Evolutionary conservation across 139 green algal species (phyloP).

Genomic region (Trebouxia sp.): DNA sequence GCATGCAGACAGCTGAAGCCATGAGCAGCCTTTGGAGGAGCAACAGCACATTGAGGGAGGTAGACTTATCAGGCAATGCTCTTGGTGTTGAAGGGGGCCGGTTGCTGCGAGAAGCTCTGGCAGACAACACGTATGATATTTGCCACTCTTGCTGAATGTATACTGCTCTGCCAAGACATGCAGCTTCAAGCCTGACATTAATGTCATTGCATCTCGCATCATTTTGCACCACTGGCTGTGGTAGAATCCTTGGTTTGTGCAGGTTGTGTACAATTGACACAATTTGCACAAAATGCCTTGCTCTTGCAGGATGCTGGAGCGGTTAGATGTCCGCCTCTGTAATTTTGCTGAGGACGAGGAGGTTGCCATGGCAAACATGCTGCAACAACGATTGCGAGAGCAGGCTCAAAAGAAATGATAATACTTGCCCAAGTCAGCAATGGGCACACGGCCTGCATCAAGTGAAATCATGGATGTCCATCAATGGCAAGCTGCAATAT

Average conservation of each 20-base stretch:
- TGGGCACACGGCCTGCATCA: too few relatives aligned
- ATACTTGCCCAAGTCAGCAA: too few relatives aligned
- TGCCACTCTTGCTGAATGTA: not conserved
- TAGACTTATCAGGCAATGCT: constrained; percentile 67
- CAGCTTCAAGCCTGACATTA: too few relatives aligned
- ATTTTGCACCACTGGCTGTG: not conserved
- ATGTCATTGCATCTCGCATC: too few relatives aligned
- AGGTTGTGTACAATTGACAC: not conserved
- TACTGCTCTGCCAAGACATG: too few relatives aligned
- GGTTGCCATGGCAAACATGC: constrained; percentile 11
- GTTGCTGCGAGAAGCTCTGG: not conserved
- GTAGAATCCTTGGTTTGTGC: not conserved
- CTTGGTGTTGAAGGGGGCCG: not conserved
- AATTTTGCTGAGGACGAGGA: constrained; percentile 15
- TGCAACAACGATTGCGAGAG: not conserved
- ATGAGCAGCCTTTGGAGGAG: constrained; percentile 52
- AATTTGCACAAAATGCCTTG: not conserved
- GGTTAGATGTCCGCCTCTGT: not conserved
- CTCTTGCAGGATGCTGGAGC: not conserved
- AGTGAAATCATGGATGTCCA: too few relatives aligned
- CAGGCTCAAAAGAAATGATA: not conserved
- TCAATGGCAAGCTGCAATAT: too few relatives aligned
- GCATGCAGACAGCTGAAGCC: constrained; percentile 32
- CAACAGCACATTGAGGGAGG: constrained; percentile 51
- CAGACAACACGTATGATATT: constrained; percentile 4